These are phyloP conservation scores for Solanum sparsipilum DNA, from an alignment of 257 asterid genomes.

Conservation along the genomic window DNA sequence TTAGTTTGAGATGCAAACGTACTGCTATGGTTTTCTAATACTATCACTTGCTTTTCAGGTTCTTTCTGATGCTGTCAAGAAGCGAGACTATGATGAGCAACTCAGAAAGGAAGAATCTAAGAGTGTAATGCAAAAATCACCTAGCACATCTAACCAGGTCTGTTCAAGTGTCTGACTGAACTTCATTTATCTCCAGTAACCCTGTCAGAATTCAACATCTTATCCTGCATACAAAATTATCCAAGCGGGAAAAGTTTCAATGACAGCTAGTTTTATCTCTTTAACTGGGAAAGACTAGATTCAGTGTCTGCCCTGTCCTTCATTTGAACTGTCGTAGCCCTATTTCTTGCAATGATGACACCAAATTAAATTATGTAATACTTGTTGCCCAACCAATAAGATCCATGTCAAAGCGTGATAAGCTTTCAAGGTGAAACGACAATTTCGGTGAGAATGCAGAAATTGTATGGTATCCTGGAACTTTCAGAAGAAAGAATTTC, in stretches of 20 bases:
- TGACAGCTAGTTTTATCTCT: not conserved
- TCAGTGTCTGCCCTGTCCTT: not conserved
- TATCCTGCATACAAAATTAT: not conserved
- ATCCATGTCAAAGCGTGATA: not conserved
- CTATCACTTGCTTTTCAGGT: conserved; percentile 43
- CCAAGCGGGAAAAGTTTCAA: not conserved
- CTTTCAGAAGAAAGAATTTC: not conserved
- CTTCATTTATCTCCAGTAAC: not conserved
- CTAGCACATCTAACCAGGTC: conserved; percentile 79
- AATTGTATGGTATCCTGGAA: not conserved
- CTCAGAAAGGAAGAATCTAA: conserved; percentile 81
- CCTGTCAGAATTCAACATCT: not conserved
- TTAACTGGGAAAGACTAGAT: not conserved
- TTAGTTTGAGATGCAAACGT: conserved; percentile 8
- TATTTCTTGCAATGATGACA: not conserved
- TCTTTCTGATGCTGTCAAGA: conserved; percentile 89
- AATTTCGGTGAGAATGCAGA: not conserved
- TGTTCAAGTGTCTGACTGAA: conserved; percentile 18
- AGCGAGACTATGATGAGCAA: conserved; percentile 90
- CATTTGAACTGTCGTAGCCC: not conserved
- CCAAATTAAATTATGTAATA: not conserved
- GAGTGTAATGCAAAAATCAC: conserved; percentile 67
- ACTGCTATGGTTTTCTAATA: conserved; percentile 7
- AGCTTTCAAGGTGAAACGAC: not conserved
- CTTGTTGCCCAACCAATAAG: not conserved